Base-by-base conservation (phyloP, 192 early-diverging fungal genomes). In the Funneliformis geosporum region DNA sequence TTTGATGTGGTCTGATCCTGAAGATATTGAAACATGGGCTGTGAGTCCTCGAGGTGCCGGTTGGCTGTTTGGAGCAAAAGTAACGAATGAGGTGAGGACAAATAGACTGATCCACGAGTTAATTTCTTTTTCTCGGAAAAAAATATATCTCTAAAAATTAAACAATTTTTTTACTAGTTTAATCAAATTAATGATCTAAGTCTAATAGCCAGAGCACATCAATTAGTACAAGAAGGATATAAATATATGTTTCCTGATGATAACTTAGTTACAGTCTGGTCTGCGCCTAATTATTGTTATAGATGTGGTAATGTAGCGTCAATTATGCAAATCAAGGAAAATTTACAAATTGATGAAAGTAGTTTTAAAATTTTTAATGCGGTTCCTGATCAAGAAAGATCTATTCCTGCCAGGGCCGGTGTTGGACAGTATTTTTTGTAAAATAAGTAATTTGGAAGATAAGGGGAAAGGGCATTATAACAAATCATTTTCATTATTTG, bases 241-340 rank as follows among this genome's bases (percentile, higher is more conserved):
- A 97, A 97, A 80, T 96, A 94, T 86, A 96, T 94, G 92, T 96
- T 96, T 83, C 87, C 86, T 8, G 95, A 99, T 78, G 94, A 98
- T 75, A 95, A 96, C 76, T 87, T 99, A 73, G 96, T 98, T 8
- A 99, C 98, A 9, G 92, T 93, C 25, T 98, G 98, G 98, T 95
- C 93, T 47, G 97, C 96, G 14, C 96, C 96, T 65, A 97, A 99
- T 80, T 99, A 99, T 85, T 99, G 97, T 82, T 98, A 98, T 85
- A 90, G 97, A 38, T 99, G 97, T 80, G 96, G 96, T 55, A 98
- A 99, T 81, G 95, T 98, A 27, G 97, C 96, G 10, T 94, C 95
- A 44, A 94, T 99, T 73, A 93, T 97, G 89, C 91, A 95, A 80
- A 89, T 99, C 28, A 88, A 93, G 72, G 91, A 94, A 79, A 85